A percentile compares a stretch with the other conserved stretches of the same genome.
phyloP scores from a whole-genome alignment of 169 alveolate species.

The Babesia bigemina region DNA sequence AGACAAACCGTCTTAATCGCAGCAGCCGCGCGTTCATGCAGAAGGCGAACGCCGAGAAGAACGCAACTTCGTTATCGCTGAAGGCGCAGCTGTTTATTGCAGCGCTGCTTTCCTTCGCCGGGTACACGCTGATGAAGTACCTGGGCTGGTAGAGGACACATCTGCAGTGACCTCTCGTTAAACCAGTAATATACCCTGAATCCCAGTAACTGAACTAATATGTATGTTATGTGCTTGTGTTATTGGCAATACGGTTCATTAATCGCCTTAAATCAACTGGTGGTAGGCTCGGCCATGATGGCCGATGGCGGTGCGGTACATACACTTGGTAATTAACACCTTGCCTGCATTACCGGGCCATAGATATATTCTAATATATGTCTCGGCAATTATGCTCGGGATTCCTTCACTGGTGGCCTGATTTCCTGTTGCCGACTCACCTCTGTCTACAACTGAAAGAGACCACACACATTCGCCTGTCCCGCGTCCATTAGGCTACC shows the following conservation, averaged over 20 bases:
- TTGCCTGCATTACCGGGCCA: too few species aligned
- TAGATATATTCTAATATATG: too few species aligned
- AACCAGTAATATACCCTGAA: background rate
- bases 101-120: constrained; percentile 26
- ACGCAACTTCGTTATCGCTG: constrained; percentile 19
- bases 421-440: background rate
- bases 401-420: background rate
- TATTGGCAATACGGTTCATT: too few species aligned
- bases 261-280: too few species aligned
- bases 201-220: too few species aligned
- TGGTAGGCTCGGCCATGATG: too few species aligned
- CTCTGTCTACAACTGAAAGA: background rate
- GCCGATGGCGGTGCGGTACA: too few species aligned
- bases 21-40: constrained; percentile 47
- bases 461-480: background rate
- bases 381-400: too few species aligned
- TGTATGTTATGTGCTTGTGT: too few species aligned
- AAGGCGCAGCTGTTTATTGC: constrained; percentile 53
- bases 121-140: constrained; percentile 24
- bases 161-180: background rate
- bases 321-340: too few species aligned
- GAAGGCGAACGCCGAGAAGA: constrained; percentile 48
- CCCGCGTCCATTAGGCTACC: background rate
- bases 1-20: constrained; percentile 36
- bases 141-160: constrained; percentile 14